These are phyloP conservation scores for Cochliopodium minus DNA, from an alignment of 208 protist species.

Conservation along the genomic window DNA sequence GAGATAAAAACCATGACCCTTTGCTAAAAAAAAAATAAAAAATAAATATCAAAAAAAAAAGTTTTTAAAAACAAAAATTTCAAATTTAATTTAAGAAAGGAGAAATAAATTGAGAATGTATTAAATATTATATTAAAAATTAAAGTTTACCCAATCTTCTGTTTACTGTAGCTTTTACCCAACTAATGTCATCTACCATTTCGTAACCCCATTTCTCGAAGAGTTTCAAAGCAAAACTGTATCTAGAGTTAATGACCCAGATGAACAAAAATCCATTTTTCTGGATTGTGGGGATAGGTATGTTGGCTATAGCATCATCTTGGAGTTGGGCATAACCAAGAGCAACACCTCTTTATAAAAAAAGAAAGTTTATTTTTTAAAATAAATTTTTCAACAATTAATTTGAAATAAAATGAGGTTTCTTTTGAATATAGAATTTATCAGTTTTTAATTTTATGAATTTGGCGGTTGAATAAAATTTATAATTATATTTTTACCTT, in stretches of 20 bases:
- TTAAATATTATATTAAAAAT: too few species aligned
- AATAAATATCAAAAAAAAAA: too few species aligned
- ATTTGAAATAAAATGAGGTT: too few species aligned
- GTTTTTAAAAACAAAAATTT: too few species aligned
- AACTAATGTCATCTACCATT: slow-evolving; percentile 35
- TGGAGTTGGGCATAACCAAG: slow-evolving; percentile 33
- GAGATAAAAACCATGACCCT: slow-evolving; percentile 41
- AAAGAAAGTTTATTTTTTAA: slow-evolving; percentile 7
- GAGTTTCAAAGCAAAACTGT: slow-evolving; percentile 25
- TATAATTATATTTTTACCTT: slow-evolving; percentile 18
- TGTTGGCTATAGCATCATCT: slow-evolving; percentile 28
- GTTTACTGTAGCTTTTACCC: slow-evolving; percentile 40
- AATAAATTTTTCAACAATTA: background rate
- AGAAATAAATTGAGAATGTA: too few species aligned
- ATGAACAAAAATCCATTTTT: slow-evolving; percentile 39
- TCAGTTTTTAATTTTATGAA: background rate
- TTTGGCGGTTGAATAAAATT: background rate
- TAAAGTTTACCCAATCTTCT: too few species aligned
- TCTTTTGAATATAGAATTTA: too few species aligned
- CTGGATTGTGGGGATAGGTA: slow-evolving; percentile 26
- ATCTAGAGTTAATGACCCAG: slow-evolving; percentile 45
- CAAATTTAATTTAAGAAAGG: too few species aligned
- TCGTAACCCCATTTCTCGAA: slow-evolving; percentile 40
- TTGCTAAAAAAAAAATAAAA: too few species aligned
- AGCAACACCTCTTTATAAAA: slow-evolving; percentile 18